These are phyloP conservation scores for Diaporthe capsici DNA, from an alignment of 2,329 filamentous ascomycete genomes.

Conservation along the genomic window DNA sequence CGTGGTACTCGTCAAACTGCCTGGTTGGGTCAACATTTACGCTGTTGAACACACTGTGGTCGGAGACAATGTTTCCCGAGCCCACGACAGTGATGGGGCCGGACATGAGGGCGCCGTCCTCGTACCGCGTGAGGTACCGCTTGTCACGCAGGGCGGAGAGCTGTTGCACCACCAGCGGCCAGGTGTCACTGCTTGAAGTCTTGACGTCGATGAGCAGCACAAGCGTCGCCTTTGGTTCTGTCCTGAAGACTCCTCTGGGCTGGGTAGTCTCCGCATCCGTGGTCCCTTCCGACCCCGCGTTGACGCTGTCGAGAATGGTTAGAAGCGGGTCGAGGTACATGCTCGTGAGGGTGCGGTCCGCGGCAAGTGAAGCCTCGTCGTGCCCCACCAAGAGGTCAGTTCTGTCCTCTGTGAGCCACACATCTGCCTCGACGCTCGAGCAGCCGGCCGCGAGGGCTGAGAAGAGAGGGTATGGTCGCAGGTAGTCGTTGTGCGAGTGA, in stretches of 20 bases:
- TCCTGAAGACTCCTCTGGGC: constrained; percentile 68
- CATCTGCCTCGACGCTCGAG: constrained; percentile 76
- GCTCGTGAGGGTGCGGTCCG: constrained; percentile 66
- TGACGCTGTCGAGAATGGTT: constrained; percentile 68
- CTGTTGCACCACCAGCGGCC: constrained; percentile 66
- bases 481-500: constrained; percentile 81
- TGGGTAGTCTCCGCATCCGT: constrained; percentile 40
- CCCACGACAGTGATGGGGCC: constrained; percentile 78
- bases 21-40: neutral
- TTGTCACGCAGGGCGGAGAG: constrained; percentile 70
- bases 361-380: constrained; percentile 65
- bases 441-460: constrained; percentile 72
- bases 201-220: constrained; percentile 80
- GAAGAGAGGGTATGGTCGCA: constrained; percentile 73
- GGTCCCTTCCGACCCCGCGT: constrained; percentile 44
- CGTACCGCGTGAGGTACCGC: constrained; percentile 69
- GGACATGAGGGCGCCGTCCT: constrained; percentile 62
- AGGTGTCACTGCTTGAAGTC: constrained; percentile 65
- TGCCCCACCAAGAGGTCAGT: constrained; percentile 75
- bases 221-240: constrained; percentile 65
- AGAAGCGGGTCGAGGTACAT: constrained; percentile 77
- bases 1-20: constrained; percentile 46
- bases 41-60: constrained; percentile 5
- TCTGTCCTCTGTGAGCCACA: constrained; percentile 69
- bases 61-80: constrained; percentile 64